Base-by-base conservation (phyloP, 352 stramenopile genomes). In the Aphanomyces invadans region DNA sequence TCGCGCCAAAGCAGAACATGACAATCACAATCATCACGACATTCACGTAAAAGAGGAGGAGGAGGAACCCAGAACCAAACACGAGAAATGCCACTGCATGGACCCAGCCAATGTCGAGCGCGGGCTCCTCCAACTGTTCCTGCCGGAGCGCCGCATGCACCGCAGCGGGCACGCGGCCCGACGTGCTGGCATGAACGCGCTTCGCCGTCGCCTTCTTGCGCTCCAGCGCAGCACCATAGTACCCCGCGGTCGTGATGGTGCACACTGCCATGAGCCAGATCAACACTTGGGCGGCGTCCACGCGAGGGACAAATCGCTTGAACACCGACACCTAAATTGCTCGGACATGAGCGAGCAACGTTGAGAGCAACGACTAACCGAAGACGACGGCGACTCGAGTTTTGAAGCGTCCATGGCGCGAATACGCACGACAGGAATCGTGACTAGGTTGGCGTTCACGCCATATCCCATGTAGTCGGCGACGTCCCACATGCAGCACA, bases 401-500 rank as follows among this genome's bases (percentile, higher is more conserved):
- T 70, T 69, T 33, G 78, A 44, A 25, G 81, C 81, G 70, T 89
- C 80, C 9, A 60, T 70, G 46, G 88, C 88, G n/a, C 65, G 77
- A 52, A 92, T 65, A 0, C 80, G 78, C n/a, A 92, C 76, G n/a
- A 89, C 80, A 0, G 83, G 71, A 55, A 92, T 82, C 26, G 71
- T 77, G 12, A 92, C 76, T 26, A 81, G 68, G 36, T 61, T 68
- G 38, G 73, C 72, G 44, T 77, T 72, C 4, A 23, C 11, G 26
- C 73, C 65, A 56, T 88, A 89, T 46, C 78, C 79, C 74, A 92
- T 90, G 60, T 74, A 70, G 62, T 92, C 81, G 4, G 81, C 78
- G 12, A 91, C 74, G 65, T 90, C 81, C 81, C 84, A 92, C n/a
- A 72, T 74, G 39, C 84, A 92, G 69, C 84, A 92, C 19, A 92